Evolutionary conservation across 495 filamentous ascomycete genomes (phyloP).

Genomic region (Aspergillus cavernicola): DNA sequence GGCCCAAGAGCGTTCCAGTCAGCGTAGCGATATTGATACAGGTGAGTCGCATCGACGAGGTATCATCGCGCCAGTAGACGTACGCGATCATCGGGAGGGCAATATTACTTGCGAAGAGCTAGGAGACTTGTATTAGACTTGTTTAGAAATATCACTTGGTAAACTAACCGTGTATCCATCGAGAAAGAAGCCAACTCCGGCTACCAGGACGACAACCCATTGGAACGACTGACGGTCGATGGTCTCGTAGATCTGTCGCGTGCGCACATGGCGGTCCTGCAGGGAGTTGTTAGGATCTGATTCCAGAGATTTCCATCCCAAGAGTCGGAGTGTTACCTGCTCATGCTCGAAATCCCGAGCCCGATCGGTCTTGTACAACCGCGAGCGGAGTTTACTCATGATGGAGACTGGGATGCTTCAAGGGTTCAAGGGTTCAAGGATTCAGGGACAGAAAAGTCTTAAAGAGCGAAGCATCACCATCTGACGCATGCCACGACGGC

Average conservation of each 20-base stretch:
- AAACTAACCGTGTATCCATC: constrained; percentile 61
- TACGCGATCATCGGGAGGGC: constrained; percentile 58
- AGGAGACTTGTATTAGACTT: neutral
- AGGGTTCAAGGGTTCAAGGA: no score
- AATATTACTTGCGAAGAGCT: constrained; percentile 63
- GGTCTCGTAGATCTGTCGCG: constrained; percentile 47
- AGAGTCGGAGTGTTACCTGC: constrained; percentile 25
- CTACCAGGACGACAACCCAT: constrained; percentile 53
- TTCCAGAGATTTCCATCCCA: neutral
- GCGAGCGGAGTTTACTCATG: constrained; percentile 38
- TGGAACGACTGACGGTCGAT: constrained; percentile 46
- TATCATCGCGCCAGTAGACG: constrained; percentile 55
- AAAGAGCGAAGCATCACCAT: neutral
- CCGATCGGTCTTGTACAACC: constrained; percentile 47
- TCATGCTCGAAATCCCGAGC: constrained; percentile 49
- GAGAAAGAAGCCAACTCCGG: constrained; percentile 64
- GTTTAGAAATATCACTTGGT: neutral
- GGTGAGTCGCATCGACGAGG: constrained; percentile 33
- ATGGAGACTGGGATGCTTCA: neutral
- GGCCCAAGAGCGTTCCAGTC: constrained; percentile 54
- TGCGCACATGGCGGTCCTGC: constrained; percentile 46
- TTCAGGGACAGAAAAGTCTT: neutral
- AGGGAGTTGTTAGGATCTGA: no score
- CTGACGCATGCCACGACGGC: constrained; percentile 5
- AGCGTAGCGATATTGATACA: constrained; percentile 61